Evolutionary conservation across 2,329 filamentous ascomycete genomes (phyloP).

Genomic region (Podosphaera fusca): DNA sequence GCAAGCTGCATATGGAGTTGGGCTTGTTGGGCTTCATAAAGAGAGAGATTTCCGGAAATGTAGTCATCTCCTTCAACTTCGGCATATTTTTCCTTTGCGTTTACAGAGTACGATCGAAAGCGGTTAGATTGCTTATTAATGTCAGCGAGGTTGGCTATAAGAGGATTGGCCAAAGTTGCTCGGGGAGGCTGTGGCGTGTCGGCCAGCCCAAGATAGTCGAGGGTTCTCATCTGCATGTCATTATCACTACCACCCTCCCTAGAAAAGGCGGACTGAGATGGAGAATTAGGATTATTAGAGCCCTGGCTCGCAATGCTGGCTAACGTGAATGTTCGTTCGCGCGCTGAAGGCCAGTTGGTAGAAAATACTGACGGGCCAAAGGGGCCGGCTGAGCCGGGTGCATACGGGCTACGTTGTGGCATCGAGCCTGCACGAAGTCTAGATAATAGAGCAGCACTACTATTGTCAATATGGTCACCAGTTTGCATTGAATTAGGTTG

Average conservation of each 20-base stretch:
- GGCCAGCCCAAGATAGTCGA: slow-evolving; percentile 87
- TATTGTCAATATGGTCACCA: slow-evolving; percentile 23
- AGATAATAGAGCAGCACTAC: slow-evolving; percentile 54
- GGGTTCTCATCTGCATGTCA: slow-evolving; percentile 68
- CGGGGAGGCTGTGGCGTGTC: slow-evolving; percentile 71
- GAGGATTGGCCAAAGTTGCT: slow-evolving; percentile 49
- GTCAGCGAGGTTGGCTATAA: slow-evolving; percentile 52
- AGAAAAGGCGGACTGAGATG: slow-evolving; percentile 66
- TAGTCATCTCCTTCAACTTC: slow-evolving; percentile 65
- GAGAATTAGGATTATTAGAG: slow-evolving; percentile 76
- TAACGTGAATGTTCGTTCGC: slow-evolving; percentile 69
- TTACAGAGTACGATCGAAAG: slow-evolving; percentile 93
- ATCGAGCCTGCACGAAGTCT: slow-evolving; percentile 79
- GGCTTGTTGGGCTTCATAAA: slow-evolving; percentile 35
- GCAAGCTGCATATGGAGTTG: slow-evolving; percentile 38
- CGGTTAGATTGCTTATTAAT: slow-evolving; percentile 60
- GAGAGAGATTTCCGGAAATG: slow-evolving; percentile 20
- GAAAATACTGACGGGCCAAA: slow-evolving; percentile 80
- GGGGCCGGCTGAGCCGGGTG: slow-evolving; percentile 30
- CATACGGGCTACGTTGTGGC: slow-evolving; percentile 61
- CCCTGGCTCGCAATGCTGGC: slow-evolving; percentile 64
- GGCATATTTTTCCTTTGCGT: slow-evolving; percentile 92
- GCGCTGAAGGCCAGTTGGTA: slow-evolving; percentile 60
- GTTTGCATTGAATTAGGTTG: slow-evolving; percentile 39
- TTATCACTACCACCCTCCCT: slow-evolving; percentile 65